phyloP scores from a whole-genome alignment of 176 grass and related monocot species.

The Chloris gayana region DNA sequence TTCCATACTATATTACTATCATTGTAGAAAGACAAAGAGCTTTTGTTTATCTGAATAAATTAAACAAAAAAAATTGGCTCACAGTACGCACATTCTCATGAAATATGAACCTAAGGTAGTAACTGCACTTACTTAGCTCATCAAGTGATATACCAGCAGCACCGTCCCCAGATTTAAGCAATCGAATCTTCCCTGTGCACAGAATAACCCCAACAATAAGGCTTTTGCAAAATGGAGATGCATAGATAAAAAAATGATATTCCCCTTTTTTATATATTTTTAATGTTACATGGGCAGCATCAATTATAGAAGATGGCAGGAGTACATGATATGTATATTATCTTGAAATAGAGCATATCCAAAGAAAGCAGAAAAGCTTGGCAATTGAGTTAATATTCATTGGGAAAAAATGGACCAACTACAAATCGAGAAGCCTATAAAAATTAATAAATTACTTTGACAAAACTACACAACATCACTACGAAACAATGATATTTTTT shows the following conservation, averaged over 20 bases:
- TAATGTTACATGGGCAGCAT: background rate
- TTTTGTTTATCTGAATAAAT: background rate
- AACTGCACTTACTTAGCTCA: constrained; percentile 71
- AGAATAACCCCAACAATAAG: constrained; percentile 41
- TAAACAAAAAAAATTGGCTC: background rate
- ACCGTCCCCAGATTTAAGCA: constrained; percentile 81
- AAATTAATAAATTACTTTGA: constrained; percentile 1
- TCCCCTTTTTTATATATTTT: background rate
- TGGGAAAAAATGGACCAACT: background rate
- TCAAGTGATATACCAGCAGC: constrained; percentile 75
- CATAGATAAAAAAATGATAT: background rate
- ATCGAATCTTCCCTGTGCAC: constrained; percentile 73
- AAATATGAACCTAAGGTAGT: constrained; percentile 26
- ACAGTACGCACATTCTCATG: background rate
- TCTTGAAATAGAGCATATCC: constrained; percentile 5
- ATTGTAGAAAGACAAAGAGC: background rate
- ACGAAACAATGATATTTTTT: too few relatives aligned
- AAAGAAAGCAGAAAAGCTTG: background rate
- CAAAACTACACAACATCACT: background rate
- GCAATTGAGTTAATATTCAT: background rate
- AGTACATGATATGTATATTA: constrained; percentile 10
- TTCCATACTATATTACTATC: background rate
- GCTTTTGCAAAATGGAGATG: constrained; percentile 16
- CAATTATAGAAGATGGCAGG: background rate
- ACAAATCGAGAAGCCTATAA: constrained; percentile 13